Base-by-base conservation (phyloP, 2,329 filamentous ascomycete species). In the Aureobasidium sp. region DNA sequence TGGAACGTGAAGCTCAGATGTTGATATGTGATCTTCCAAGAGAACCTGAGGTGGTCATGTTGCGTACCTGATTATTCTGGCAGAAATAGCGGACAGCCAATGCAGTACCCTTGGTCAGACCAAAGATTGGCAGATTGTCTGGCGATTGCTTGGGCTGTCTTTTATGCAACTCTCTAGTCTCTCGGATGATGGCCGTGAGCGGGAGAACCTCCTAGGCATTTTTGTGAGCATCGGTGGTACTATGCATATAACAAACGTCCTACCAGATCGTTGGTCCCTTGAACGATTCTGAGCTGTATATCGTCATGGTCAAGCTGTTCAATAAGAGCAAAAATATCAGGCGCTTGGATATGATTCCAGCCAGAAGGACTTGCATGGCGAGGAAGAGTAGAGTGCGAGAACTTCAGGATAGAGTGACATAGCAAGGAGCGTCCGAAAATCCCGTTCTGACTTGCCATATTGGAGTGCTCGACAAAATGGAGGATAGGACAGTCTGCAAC, bases 41-140 rank as follows among this genome's bases (percentile, higher is more conserved):
- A 29, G 15, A 29, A 25, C 1, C 5, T n/a, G 8, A 34, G 31
- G 31, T 34, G 31, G 12, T 34, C 1, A 11, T 22, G 52, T 27
- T 47, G 53, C 60, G 51, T 62, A 78, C 77, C 70, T 71, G 72
- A 42, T 70, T 67, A 59, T 73, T 68, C n/a, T 70, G 66, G 17
- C 74, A 57, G 45, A 68, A 69, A 67, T 76, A 79, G 58, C 76
- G 70, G 15, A 80, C 66, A 12, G 76, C 78, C 2, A 80, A 65
- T 3, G 74, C 64, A 5, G 73, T 69, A 25, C 70, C 71, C 53
- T 74, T 75, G 11, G 72, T 70, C 36, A 79, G 73, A 37, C 72
- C 77, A 48, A 75, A 77, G n/a, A 79, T 74, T 5, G 77, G 76
- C 2, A 80, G 69, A 58, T 77, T 72, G 11, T 79, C 76, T 22